Base-by-base conservation (phyloP, 2,329 filamentous ascomycete genomes). In the Sporothrix brasiliensis region DNA sequence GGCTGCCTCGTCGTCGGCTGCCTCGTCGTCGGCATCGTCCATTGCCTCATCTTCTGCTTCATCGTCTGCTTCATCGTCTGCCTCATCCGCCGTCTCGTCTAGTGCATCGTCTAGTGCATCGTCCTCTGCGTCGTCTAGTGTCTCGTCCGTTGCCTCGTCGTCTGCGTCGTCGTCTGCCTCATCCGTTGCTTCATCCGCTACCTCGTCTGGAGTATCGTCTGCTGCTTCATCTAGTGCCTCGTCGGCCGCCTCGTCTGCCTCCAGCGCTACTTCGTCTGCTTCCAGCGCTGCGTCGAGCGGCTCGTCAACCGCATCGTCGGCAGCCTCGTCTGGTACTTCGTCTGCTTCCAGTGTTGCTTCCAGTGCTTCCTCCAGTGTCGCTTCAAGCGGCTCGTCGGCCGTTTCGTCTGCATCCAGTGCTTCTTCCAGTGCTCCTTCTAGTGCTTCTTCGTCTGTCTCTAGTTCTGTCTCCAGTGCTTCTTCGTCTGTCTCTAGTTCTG, bases 101-200 rank as follows among this genome's bases (percentile, higher is more conserved):
- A 3, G 58, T 19, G 9, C n/a, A n/a, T n/a, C n/a, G n/a, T n/a
- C n/a, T n/a, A n/a, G n/a, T n/a, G n/a, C n/a, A n/a, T n/a, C n/a
- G n/a, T n/a, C n/a, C n/a, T n/a, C n/a, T n/a, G n/a, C 34, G 3
- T 34, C 63, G 19, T 69, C 70, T 44, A 16, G 11, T 34, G 53
- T 13, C 24, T 27, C 53, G 14, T 65, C 65, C 13, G 44, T 2
- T 44, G 34, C 67, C 1, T n/a, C n/a, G n/a, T n/a, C n/a, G n/a
- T n/a, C n/a, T n/a, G n/a, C n/a, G n/a, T 67, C 67, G 7, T 60
- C 67, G 1, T 24, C 16, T 56, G 50, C 30, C 44, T 13, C 53
- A 16, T 69, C 70, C 1, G 39, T 34, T 41, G 13, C 47, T 1
- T 63, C 71, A 24, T 65, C 52, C 3, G 24, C 56, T n/a, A 19